These are phyloP conservation scores for Jamesozyma jinghongensis DNA, from an alignment of 805 yeast genomes.

Conservation along the genomic window DNA sequence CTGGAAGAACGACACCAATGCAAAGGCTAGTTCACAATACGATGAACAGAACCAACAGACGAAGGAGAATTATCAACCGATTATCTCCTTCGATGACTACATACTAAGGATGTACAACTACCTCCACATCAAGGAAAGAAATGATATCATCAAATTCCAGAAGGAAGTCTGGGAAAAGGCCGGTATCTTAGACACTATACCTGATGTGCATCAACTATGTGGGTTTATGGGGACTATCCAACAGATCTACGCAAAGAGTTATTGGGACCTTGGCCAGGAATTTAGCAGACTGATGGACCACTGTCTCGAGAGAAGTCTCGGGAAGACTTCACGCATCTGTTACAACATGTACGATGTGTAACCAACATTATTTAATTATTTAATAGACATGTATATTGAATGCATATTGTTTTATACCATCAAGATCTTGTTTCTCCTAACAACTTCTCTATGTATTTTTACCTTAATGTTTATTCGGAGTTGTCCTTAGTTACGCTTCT, in stretches of 20 bases:
- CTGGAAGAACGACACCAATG: conserved; percentile 15
- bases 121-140: conserved; percentile 27
- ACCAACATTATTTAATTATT: neutral
- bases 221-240: conserved; percentile 46
- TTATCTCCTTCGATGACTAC: conserved; percentile 44
- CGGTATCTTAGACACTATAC: conserved; percentile 31
- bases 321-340: conserved; percentile 38
- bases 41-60: conserved; percentile 1
- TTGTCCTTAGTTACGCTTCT: no score
- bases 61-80: conserved; percentile 22
- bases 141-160: conserved; percentile 33
- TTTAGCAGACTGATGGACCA: conserved; percentile 43
- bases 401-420: no score
- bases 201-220: conserved; percentile 40
- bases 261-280: conserved; percentile 53
- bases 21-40: neutral
- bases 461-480: no score
- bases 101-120: conserved; percentile 38
- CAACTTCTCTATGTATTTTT: no score
- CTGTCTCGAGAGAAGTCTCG: conserved; percentile 47
- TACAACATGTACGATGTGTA: conserved; percentile 40
- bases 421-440: no score
- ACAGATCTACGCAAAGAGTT: conserved; percentile 32
- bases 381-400: no score
- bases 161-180: conserved; percentile 36